Conservation (phyloP, 371 early-diverging fungal genomes). For the Mortierella sp. region DNA sequence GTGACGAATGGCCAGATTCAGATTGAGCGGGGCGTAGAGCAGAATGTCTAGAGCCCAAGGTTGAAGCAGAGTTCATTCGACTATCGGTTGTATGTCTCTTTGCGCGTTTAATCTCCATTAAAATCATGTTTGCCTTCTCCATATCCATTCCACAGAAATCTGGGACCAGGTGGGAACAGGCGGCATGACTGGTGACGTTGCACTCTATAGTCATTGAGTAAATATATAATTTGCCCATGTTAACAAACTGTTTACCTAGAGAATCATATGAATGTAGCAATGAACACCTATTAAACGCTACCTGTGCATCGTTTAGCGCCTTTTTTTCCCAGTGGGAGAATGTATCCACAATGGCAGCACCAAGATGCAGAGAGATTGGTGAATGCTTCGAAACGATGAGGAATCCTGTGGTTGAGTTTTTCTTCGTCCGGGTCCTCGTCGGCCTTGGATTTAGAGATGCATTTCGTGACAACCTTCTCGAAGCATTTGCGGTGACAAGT, state of each 20-base stretch:
- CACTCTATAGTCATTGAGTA: conserved; percentile 71
- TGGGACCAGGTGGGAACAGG: conserved; percentile 89
- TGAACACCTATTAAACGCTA: background rate
- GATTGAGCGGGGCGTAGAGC: conserved; percentile 20
- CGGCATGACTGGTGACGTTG: conserved; percentile 81
- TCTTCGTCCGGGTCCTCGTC: conserved; percentile 74
- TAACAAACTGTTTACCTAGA: no score
- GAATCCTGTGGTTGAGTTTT: conserved; percentile 89
- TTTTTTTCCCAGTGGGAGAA: conserved; percentile 87
- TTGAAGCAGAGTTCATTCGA: conserved; percentile 36
- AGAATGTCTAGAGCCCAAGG: conserved; percentile 35
- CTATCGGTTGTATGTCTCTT: conserved; percentile 58
- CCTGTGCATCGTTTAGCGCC: conserved; percentile 72
- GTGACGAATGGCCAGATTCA: conserved; percentile 48
- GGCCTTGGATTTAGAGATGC: conserved; percentile 80
- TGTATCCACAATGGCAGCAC: conserved; percentile 98
- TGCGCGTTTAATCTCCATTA: conserved; percentile 79
- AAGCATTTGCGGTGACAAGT: conserved; percentile 95
- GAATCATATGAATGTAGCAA: no score
- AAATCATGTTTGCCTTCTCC: conserved; percentile 85
- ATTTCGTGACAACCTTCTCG: conserved; percentile 86
- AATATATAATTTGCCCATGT: background rate
- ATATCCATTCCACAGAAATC: conserved; percentile 94
- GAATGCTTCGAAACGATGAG: conserved; percentile 89
- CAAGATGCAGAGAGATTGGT: conserved; percentile 87